A percentile compares a stretch with the other conserved stretches of the same genome.
Evolutionary conservation across 148 eudicot genomes (phyloP).

Genomic region (Diospyros kaki): DNA sequence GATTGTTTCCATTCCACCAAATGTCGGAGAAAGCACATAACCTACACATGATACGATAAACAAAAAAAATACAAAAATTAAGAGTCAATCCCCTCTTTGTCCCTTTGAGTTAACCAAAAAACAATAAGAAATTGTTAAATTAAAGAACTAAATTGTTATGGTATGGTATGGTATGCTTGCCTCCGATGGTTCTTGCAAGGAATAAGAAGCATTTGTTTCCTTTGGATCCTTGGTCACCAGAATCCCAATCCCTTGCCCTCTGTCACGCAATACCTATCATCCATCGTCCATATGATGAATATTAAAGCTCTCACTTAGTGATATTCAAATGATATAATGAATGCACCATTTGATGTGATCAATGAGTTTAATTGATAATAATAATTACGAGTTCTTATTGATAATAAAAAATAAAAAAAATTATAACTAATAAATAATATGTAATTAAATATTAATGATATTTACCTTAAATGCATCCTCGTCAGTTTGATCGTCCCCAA

Average conservation of each 20-base stretch:
- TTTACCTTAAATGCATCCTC: slow-evolving; percentile 86
- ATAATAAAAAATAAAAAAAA: no score
- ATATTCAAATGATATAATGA: not conserved
- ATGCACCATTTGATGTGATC: no score
- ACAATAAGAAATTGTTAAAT: not conserved
- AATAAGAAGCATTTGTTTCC: slow-evolving; percentile 76
- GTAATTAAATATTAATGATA: not conserved
- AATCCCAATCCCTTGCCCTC: slow-evolving; percentile 78
- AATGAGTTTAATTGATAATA: no score
- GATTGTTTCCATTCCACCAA: slow-evolving; percentile 64
- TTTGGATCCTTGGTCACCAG: slow-evolving; percentile 76
- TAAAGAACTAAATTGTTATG: not conserved
- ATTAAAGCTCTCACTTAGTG: not conserved
- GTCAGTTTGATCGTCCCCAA: slow-evolving; percentile 87
- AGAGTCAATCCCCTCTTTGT: not conserved
- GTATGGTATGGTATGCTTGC: slow-evolving; percentile 28
- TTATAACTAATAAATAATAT: no score
- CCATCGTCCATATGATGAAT: no score
- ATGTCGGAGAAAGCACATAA: slow-evolving; percentile 52
- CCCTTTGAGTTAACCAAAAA: not conserved
- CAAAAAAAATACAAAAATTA: not conserved
- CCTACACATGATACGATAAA: slow-evolving; percentile 15
- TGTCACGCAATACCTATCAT: slow-evolving; percentile 43
- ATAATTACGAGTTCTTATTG: no score
- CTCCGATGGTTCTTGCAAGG: slow-evolving; percentile 81